A percentile compares a stretch with the other conserved stretches of the same genome.
These are phyloP conservation scores for Ogataea neopini DNA, from an alignment of 805 yeast genomes.

Conservation along the genomic window DNA sequence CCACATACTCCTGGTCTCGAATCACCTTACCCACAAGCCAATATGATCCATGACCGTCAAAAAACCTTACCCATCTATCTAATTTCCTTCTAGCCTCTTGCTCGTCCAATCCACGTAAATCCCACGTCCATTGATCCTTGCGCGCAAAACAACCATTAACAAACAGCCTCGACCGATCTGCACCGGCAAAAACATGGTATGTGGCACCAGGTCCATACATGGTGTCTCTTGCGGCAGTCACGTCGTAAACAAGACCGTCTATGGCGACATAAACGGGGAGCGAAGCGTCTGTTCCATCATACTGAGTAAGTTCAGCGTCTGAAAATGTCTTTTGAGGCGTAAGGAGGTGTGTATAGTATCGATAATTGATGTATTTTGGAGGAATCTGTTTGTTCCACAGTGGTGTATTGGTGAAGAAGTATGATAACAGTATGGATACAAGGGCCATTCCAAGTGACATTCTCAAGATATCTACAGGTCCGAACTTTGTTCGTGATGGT, in stretches of 20 bases:
- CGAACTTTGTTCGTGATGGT: slow-evolving; percentile 5
- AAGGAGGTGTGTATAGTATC: slow-evolving; percentile 4
- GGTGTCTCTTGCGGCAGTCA: slow-evolving; percentile 43
- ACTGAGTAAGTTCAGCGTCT: slow-evolving; percentile 46
- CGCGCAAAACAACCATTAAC: slow-evolving; percentile 67
- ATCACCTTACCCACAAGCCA: slow-evolving; percentile 63
- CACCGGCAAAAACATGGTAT: slow-evolving; percentile 60
- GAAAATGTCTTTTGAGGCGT: slow-evolving; percentile 37
- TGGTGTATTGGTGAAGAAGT: slow-evolving; percentile 55
- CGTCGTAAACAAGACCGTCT: slow-evolving; percentile 66
- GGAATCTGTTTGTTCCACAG: slow-evolving; percentile 55
- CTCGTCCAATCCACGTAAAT: slow-evolving; percentile 58
- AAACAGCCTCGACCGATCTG: slow-evolving; percentile 67
- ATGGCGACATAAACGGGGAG: slow-evolving; percentile 61
- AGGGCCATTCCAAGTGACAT: slow-evolving; percentile 47
- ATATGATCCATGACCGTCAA: slow-evolving; percentile 45
- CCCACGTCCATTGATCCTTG: slow-evolving; percentile 60
- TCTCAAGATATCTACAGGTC: slow-evolving; percentile 29
- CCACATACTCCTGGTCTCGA: slow-evolving; percentile 40
- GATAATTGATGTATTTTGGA: slow-evolving; percentile 7
- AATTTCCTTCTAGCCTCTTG: slow-evolving; percentile 42
- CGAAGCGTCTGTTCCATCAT: slow-evolving; percentile 48
- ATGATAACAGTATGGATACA: slow-evolving; percentile 51
- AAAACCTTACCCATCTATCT: slow-evolving; percentile 54
- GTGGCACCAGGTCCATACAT: slow-evolving; percentile 56